These are phyloP conservation scores for Kurtzmaniella quercitrusa DNA, from an alignment of 1,139 yeast species.

Conservation along the genomic window DNA sequence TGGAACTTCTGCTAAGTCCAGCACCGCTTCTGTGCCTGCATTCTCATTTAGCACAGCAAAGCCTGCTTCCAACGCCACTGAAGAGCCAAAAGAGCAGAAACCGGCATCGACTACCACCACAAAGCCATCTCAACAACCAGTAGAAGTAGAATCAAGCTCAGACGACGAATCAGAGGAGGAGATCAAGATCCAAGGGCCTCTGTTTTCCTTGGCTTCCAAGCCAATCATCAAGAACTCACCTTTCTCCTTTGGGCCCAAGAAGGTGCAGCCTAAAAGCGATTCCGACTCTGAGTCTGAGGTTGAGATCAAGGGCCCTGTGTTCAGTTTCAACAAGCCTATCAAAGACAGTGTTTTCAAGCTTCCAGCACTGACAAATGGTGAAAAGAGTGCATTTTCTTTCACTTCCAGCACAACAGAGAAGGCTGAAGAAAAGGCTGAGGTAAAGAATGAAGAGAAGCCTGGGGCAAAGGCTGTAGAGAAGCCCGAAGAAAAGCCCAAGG, in stretches of 20 bases:
- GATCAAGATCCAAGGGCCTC: constrained; percentile 60
- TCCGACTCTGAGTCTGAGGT: constrained; percentile 52
- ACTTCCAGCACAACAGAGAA: constrained; percentile 3
- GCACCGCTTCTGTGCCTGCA: constrained; percentile 1
- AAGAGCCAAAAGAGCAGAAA: neutral
- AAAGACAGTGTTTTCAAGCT: constrained; percentile 46
- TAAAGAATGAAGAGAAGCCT: neutral
- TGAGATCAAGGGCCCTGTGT: constrained; percentile 63
- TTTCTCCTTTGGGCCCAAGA: constrained; percentile 51
- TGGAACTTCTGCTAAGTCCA: neutral
- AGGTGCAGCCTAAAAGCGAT: constrained; percentile 30
- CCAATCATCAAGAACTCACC: constrained; percentile 58
- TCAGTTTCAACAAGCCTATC: constrained; percentile 46
- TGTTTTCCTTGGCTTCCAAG: constrained; percentile 46
- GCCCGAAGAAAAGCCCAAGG: constrained; percentile 8
- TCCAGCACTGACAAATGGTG: constrained; percentile 5
- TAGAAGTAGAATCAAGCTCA: constrained; percentile 20
- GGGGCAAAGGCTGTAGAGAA: too few species aligned
- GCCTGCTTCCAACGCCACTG: constrained; percentile 2
- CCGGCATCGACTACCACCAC: constrained; percentile 6
- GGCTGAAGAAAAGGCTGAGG: constrained; percentile 4
- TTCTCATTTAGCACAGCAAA: constrained; percentile 5
- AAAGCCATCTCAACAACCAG: constrained; percentile 6
- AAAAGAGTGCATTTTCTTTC: constrained; percentile 7
- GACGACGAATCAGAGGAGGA: constrained; percentile 33